Conservation (phyloP, 2,329 filamentous ascomycete genomes). For the Septoria linicola region DNA sequence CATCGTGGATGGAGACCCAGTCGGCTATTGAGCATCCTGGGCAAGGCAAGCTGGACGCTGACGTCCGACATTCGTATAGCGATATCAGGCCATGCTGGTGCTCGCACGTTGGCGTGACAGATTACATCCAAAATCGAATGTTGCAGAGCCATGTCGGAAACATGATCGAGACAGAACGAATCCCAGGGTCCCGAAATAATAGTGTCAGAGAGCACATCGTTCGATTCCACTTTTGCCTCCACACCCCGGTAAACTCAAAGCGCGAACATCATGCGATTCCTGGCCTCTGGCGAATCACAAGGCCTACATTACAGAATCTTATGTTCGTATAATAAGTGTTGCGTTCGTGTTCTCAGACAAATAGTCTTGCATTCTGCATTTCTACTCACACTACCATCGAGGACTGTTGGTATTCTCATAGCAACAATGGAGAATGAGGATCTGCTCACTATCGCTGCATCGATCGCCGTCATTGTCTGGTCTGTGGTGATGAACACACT, state of each 20-base stretch:
- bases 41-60: too few species aligned
- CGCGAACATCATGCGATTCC: slow-evolving; percentile 13
- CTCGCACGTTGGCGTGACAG: too few species aligned
- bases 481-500: slow-evolving; percentile 13
- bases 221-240: slow-evolving; percentile 12
- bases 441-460: slow-evolving; percentile 9
- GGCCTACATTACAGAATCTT: slow-evolving; percentile 10
- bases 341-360: neutral
- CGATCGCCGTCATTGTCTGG: slow-evolving; percentile 12
- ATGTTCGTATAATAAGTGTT: slow-evolving; percentile 1
- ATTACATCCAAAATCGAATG: too few species aligned
- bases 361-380: too few species aligned
- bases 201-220: slow-evolving; percentile 5
- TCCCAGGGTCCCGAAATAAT: too few species aligned
- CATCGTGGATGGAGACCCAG: slow-evolving; percentile 7
- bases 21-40: slow-evolving; percentile 1
- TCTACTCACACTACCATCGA: too few species aligned
- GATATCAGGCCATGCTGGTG: too few species aligned
- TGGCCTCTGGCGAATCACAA: slow-evolving; percentile 5
- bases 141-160: too few species aligned
- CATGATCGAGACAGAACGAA: too few species aligned
- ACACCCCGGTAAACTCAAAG: slow-evolving; percentile 9
- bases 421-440: slow-evolving; percentile 9
- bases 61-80: too few species aligned
- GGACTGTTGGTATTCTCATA: too few species aligned